phyloP scores from a whole-genome alignment of 148 eudicot genomes.

The Fagopyrum esculentum region DNA sequence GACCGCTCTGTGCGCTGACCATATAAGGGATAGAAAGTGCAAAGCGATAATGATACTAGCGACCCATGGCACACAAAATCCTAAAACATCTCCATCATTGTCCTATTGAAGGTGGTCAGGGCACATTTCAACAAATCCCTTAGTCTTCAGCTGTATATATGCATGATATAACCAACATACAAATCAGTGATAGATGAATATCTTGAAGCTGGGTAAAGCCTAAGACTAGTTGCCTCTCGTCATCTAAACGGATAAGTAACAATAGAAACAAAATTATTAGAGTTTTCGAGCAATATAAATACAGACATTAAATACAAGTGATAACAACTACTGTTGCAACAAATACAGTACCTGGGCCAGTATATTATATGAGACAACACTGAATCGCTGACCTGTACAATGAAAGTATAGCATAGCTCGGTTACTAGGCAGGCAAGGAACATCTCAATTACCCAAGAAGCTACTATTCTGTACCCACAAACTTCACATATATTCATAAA shows the following conservation, averaged over 20 bases:
- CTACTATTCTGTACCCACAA: neutral
- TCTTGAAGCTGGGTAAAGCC: neutral
- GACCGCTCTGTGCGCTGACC: neutral
- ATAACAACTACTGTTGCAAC: neutral
- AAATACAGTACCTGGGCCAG: slow-evolving; percentile 67
- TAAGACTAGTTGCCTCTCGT: neutral
- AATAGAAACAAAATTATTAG: neutral
- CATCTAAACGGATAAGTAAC: neutral
- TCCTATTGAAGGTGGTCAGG: too few relatives aligned
- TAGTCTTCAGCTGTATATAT: too few relatives aligned
- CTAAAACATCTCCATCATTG: too few relatives aligned
- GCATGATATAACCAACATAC: too few relatives aligned
- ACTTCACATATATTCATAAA: neutral
- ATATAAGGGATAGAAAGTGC: too few relatives aligned
- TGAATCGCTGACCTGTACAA: slow-evolving; percentile 63
- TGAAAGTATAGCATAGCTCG: neutral
- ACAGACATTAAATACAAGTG: neutral
- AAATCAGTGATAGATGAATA: too few relatives aligned
- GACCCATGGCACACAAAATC: too few relatives aligned
- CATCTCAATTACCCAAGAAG: neutral
- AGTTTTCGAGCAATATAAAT: neutral
- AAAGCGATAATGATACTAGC: too few relatives aligned
- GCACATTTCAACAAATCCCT: too few relatives aligned
- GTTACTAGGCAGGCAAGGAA: slow-evolving; percentile 3
- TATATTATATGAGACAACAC: slow-evolving; percentile 83